Evolutionary conservation across 129 eudicot genomes (phyloP).

Genomic region (Scalesia atractyloides): DNA sequence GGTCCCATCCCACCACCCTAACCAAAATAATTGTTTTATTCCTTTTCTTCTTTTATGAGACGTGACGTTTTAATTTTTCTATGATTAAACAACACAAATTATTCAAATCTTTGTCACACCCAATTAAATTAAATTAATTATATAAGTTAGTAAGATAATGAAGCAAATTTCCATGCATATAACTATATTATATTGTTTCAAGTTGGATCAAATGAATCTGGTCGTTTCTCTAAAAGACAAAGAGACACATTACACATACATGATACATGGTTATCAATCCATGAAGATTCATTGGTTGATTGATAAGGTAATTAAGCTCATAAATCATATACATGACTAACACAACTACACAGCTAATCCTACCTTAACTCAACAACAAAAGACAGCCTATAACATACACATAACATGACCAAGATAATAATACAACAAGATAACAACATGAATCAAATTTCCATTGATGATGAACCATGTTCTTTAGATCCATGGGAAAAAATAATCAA

Average conservation of each 20-base stretch:
- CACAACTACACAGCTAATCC: background rate
- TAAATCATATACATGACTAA: constrained; percentile 11
- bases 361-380: constrained; percentile 16
- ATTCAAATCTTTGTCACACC: background rate
- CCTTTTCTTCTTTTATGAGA: background rate
- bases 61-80: background rate
- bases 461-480: constrained; percentile 20
- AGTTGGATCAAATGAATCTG: constrained; percentile 23
- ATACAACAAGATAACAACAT: constrained; percentile 9
- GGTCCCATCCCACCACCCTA: constrained; percentile 16
- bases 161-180: constrained; percentile 10
- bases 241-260: background rate
- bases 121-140: background rate
- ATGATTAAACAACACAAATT: background rate
- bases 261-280: background rate
- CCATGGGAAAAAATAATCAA: constrained; percentile 30
- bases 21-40: constrained; percentile 20
- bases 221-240: background rate
- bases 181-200: constrained; percentile 14
- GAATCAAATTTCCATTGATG: constrained; percentile 32
- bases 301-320: background rate
- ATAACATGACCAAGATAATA: constrained; percentile 32
- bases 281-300: background rate
- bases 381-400: constrained; percentile 11
- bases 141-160: background rate